A percentile compares a stretch with the other conserved stretches of the same genome.
Conservation (phyloP, 441 rosid species). For the Populus hybrid region DNA sequence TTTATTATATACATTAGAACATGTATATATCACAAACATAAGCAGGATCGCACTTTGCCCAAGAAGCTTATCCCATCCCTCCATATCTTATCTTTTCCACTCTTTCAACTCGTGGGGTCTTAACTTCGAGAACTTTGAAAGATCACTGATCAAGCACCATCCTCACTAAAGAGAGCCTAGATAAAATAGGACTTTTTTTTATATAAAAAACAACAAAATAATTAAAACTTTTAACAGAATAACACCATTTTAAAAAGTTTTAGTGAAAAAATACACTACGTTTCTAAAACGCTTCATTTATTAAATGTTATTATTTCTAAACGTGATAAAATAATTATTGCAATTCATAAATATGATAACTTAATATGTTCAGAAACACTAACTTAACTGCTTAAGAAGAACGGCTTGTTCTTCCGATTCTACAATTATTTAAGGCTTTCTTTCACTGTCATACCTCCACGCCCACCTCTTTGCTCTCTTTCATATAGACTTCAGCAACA, state of each 20-base stretch:
- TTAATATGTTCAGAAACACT: too few species aligned
- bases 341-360: accelerated
- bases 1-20: conserved; percentile 31
- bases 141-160: conserved; percentile 36
- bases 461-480: conserved; percentile 18
- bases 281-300: too few species aligned
- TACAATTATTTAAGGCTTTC: conserved; percentile 32
- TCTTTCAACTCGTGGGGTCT: conserved; percentile 62
- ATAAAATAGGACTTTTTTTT: too few species aligned
- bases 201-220: too few species aligned
- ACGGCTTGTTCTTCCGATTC: conserved; percentile 11
- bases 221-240: too few species aligned
- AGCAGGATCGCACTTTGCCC: conserved; percentile 58
- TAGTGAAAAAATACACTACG: accelerated
- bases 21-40: not conserved
- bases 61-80: conserved; percentile 65
- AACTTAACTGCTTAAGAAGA: not conserved
- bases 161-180: not conserved
- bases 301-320: too few species aligned
- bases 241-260: too few species aligned
- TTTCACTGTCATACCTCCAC: conserved; percentile 20
- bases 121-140: conserved; percentile 35
- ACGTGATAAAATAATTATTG: accelerated
- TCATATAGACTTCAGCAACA: not conserved
- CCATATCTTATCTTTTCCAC: conserved; percentile 62